A percentile compares a stretch with the other conserved stretches of the same genome.
These are phyloP conservation scores for Diaporthe amygdali DNA, from an alignment of 2,329 filamentous ascomycete species.

Conservation along the genomic window DNA sequence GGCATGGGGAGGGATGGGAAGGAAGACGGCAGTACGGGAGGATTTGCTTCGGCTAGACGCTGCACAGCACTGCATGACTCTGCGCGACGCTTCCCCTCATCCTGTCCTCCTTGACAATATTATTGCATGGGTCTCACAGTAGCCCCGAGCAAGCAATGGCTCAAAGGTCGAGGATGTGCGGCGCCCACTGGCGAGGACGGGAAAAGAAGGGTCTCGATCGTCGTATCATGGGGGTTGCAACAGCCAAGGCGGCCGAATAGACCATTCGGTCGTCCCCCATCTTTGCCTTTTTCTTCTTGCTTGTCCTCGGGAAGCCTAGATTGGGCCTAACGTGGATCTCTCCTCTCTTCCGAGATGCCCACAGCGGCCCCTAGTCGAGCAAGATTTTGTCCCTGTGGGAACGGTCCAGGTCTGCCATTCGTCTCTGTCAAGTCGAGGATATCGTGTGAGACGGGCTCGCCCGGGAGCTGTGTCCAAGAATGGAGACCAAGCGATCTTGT, in stretches of 20 bases:
- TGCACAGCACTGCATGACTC: slow-evolving; percentile 17
- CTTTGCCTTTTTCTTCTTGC: not conserved
- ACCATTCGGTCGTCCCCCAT: not conserved
- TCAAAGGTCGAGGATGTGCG: not conserved
- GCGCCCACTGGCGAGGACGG: not conserved
- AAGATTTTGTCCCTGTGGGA: slow-evolving; percentile 21
- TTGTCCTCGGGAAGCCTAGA: slow-evolving; percentile 18
- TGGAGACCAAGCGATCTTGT: slow-evolving; percentile 17
- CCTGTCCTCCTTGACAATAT: slow-evolving; percentile 22
- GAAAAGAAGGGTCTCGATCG: slow-evolving; percentile 10
- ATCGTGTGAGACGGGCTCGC: slow-evolving; percentile 20
- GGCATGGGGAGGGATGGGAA: not conserved
- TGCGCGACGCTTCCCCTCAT: slow-evolving; percentile 25
- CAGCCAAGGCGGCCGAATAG: not conserved
- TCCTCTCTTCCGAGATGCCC: not conserved
- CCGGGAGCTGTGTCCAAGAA: slow-evolving; percentile 12
- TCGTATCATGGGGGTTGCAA: not conserved
- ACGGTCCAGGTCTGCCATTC: slow-evolving; percentile 14
- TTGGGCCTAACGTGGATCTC: slow-evolving; percentile 14
- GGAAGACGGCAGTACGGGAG: slow-evolving; percentile 18
- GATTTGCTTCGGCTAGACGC: slow-evolving; percentile 12
- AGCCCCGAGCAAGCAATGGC: not conserved
- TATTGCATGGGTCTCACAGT: slow-evolving; percentile 15
- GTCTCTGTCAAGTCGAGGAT: not conserved
- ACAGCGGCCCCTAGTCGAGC: slow-evolving; percentile 13